Conservation (phyloP, 2,329 filamentous ascomycete species). For the Apiospora rasikravindrae region DNA sequence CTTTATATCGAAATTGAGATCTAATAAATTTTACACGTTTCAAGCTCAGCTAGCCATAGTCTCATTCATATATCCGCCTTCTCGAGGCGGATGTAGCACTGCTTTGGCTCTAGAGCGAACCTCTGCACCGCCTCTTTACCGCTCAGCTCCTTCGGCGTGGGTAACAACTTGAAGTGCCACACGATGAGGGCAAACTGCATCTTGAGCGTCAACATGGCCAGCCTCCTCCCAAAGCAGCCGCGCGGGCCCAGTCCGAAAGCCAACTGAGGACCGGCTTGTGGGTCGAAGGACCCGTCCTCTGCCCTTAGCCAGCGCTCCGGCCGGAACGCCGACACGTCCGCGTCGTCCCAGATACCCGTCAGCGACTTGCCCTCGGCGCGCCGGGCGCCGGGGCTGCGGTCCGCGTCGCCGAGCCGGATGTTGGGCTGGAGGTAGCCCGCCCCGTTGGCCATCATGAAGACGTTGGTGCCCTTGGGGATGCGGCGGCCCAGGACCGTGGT, state of each 20-base stretch:
- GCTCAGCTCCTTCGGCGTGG: slow-evolving; percentile 25
- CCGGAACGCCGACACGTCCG: slow-evolving; percentile 25
- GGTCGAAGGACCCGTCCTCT: slow-evolving; percentile 24
- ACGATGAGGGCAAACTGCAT: slow-evolving; percentile 29
- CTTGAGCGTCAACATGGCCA: slow-evolving; percentile 26
- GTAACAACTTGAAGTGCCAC: slow-evolving; percentile 28
- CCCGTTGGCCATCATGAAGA: slow-evolving; percentile 29
- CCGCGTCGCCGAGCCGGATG: slow-evolving; percentile 21
- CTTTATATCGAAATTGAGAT: too few relatives aligned
- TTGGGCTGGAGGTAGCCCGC: slow-evolving; percentile 27
- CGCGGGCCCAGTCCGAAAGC: slow-evolving; percentile 29
- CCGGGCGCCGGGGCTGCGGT: slow-evolving; percentile 24
- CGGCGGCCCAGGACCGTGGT: slow-evolving; percentile 33
- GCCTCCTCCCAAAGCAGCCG: slow-evolving; percentile 28
- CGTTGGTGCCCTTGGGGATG: slow-evolving; percentile 37
- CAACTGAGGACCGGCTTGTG: slow-evolving; percentile 25
- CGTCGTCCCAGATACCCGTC: slow-evolving; percentile 26
- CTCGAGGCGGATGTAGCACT: slow-evolving; percentile 36
- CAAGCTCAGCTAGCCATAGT: too few relatives aligned
- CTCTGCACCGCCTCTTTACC: slow-evolving; percentile 36
- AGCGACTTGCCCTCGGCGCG: slow-evolving; percentile 19
- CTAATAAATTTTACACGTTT: too few relatives aligned
- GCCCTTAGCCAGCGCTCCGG: slow-evolving; percentile 30
- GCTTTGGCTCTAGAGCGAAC: slow-evolving; percentile 39
- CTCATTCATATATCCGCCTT: background rate